Conservation (phyloP, 2,329 filamentous ascomycete genomes). For the Pyrenochaeta sp. region DNA sequence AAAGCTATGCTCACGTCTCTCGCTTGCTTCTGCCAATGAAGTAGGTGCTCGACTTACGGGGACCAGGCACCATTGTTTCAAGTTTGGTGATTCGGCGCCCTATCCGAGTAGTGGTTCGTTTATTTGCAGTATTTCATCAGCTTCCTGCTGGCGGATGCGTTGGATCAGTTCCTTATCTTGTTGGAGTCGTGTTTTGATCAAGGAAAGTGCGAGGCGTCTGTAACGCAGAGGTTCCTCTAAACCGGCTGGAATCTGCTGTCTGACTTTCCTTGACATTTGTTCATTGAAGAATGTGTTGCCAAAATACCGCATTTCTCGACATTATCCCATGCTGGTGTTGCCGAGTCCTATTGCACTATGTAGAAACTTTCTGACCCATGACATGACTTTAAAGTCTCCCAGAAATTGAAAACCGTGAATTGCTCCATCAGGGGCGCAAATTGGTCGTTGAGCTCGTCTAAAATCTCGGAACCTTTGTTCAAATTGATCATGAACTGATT, state of each 20-base stretch:
- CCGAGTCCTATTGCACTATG: constrained; percentile 33
- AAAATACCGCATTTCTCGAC: constrained; percentile 32
- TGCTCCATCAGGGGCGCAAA: constrained; percentile 26
- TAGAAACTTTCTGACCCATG: constrained; percentile 15
- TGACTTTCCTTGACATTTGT: constrained; percentile 23
- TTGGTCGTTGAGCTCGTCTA: constrained; percentile 25
- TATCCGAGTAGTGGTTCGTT: constrained; percentile 7
- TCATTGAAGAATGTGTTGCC: constrained; percentile 37
- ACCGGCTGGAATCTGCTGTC: constrained; percentile 21
- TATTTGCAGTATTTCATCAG: constrained; percentile 18
- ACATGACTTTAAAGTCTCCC: constrained; percentile 27
- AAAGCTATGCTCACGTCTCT: constrained; percentile 18
- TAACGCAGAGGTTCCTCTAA: constrained; percentile 30
- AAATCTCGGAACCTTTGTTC: constrained; percentile 23
- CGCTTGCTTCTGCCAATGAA: constrained; percentile 29
- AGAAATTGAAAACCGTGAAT: constrained; percentile 30
- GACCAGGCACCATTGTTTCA: constrained; percentile 29
- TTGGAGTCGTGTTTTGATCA: constrained; percentile 19
- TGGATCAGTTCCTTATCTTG: constrained; percentile 20
- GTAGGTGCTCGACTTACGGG: constrained; percentile 25
- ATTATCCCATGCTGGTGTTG: constrained; percentile 29
- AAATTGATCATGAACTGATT: constrained; percentile 25
- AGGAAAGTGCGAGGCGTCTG: constrained; percentile 11
- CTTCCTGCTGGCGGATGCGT: constrained; percentile 19
- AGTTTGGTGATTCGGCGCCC: constrained; percentile 2